phyloP scores from a whole-genome alignment of 805 yeast genomes.

The Metschnikowia henanensis region DNA sequence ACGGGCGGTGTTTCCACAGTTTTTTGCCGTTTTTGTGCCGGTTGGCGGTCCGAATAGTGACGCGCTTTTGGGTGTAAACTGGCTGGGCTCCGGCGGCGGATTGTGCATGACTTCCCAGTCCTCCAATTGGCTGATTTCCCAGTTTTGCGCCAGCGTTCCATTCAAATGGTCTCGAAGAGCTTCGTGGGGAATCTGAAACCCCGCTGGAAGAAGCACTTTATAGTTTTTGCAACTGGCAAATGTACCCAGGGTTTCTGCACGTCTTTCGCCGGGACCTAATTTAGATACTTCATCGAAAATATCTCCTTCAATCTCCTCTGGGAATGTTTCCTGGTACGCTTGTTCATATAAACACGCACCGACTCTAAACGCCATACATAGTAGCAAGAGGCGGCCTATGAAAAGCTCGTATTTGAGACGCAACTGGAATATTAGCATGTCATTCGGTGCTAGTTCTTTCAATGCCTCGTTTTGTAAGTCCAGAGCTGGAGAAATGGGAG shows the following conservation, averaged over 20 bases:
- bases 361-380: no score
- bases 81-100: conserved; percentile 5
- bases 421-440: no score
- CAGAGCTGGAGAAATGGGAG: no score
- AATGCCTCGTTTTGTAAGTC: no score
- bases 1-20: conserved; percentile 1
- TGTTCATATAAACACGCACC: no score
- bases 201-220: conserved; percentile 9
- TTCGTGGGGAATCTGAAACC: conserved; percentile 2
- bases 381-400: no score
- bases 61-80: not conserved
- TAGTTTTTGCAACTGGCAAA: not conserved
- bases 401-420: no score
- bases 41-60: not conserved
- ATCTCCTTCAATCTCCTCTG: no score
- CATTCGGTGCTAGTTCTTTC: no score
- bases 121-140: conserved; percentile 3
- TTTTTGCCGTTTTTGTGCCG: not conserved
- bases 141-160: conserved; percentile 4
- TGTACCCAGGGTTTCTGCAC: not conserved
- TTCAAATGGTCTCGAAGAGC: conserved; percentile 5
- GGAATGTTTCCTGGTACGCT: no score
- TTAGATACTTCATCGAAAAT: not conserved
- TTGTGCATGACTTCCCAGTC: not conserved
- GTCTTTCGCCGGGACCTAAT: not conserved